Percentiles rank a stretch among this genome's conserved stretches.
Conservation (phyloP, 805 yeast species). For the Candida maesae region DNA sequence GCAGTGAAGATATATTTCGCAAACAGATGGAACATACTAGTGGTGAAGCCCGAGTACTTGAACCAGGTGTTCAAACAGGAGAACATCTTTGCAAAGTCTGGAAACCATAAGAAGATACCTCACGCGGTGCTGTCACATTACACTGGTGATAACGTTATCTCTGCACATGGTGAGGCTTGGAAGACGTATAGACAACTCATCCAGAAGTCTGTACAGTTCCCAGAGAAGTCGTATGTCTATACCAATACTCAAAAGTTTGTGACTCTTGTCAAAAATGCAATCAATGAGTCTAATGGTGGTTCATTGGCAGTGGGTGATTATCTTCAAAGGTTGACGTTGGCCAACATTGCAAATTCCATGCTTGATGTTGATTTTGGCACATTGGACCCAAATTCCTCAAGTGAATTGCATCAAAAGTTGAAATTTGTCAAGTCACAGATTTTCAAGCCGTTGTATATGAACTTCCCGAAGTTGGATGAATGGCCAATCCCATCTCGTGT, state of each 20-base stretch:
- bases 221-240: conserved; percentile 36
- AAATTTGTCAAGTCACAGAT: conserved; percentile 46
- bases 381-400: conserved; percentile 27
- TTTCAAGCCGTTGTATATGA: conserved; percentile 50
- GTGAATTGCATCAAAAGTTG: conserved; percentile 37
- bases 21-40: conserved; percentile 56
- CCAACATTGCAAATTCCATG: conserved; percentile 46
- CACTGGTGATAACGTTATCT: conserved; percentile 58
- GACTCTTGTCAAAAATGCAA: conserved; percentile 22
- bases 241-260: conserved; percentile 37
- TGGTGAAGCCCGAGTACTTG: conserved; percentile 45
- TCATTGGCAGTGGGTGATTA: conserved; percentile 37
- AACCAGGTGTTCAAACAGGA: conserved; percentile 46
- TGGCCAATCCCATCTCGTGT: conserved; percentile 46
- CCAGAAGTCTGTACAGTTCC: conserved; percentile 47
- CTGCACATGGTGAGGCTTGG: conserved; percentile 55
- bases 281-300: no score
- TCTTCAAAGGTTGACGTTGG: conserved; percentile 45
- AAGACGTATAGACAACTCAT: conserved; percentile 41
- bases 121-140: conserved; percentile 49
- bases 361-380: conserved; percentile 47
- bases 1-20: conserved; percentile 60
- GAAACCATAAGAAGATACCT: conserved; percentile 57
- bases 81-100: conserved; percentile 51
- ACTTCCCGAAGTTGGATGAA: conserved; percentile 51